Percentiles rank a stretch among this genome's conserved stretches.
These are phyloP conservation scores for Suhomyces ambrosiae DNA, from an alignment of 1,139 yeast species.

Conservation along the genomic window DNA sequence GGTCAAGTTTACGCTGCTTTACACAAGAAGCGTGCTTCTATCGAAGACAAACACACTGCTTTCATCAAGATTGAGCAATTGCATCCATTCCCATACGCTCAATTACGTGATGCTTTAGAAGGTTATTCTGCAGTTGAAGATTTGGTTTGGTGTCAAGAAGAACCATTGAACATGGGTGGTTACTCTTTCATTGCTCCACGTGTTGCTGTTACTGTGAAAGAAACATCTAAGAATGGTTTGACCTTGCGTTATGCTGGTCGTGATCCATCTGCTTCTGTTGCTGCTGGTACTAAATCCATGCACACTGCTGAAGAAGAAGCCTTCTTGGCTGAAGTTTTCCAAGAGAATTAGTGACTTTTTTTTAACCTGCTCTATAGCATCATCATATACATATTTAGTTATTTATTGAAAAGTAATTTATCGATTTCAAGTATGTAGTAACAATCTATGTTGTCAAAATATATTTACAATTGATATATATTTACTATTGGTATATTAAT, in stretches of 20 bases:
- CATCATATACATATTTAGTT: constrained; percentile 8
- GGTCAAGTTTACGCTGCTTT: constrained; percentile 97
- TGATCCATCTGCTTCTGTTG: constrained; percentile 96
- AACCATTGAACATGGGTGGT: constrained; percentile 96
- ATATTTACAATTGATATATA: too few species aligned
- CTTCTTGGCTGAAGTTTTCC: constrained; percentile 78
- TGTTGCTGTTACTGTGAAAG: constrained; percentile 69
- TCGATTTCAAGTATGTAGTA: not conserved
- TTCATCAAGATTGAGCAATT: constrained; percentile 88
- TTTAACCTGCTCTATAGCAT: constrained; percentile 4
- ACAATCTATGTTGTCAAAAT: too few species aligned
- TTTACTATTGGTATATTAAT: too few species aligned
- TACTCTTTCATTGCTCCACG: constrained; percentile 84
- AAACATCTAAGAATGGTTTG: constrained; percentile 63
- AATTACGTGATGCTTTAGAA: constrained; percentile 80
- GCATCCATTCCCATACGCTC: constrained; percentile 99
- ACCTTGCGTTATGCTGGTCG: constrained; percentile 90
- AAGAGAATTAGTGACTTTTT: constrained; percentile 18
- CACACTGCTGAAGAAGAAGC: constrained; percentile 89
- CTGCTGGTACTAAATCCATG: constrained; percentile 93
- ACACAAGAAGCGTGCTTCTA: constrained; percentile 79
- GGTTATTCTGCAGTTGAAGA: constrained; percentile 83
- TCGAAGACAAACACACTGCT: constrained; percentile 82
- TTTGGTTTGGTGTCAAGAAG: constrained; percentile 97
- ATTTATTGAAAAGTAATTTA: constrained; percentile 8